phyloP scores from a whole-genome alignment of 441 rosid species.

The Syzygium malaccense region DNA sequence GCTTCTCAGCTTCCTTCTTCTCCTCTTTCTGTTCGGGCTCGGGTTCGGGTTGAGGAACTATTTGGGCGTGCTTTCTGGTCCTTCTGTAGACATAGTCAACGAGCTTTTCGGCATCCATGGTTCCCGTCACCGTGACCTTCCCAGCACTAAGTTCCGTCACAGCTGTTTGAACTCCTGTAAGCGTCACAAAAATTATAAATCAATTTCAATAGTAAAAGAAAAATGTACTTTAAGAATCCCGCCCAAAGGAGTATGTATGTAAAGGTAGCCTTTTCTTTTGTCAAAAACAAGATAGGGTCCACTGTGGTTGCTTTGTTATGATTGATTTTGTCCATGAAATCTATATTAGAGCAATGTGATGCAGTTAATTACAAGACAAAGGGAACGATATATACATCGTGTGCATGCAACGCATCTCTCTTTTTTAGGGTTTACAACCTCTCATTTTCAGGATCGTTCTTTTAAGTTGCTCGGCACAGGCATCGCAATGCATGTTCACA shows the following conservation, averaged over 20 bases:
- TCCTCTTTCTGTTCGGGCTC: constrained; percentile 24
- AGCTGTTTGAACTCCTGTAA: constrained; percentile 72
- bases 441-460: constrained; percentile 86
- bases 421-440: constrained; percentile 27
- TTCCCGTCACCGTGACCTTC: constrained; percentile 80
- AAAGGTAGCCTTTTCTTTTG: background rate
- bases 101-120: constrained; percentile 70
- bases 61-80: constrained; percentile 73
- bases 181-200: background rate
- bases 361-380: background rate
- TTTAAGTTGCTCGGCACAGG: constrained; percentile 88
- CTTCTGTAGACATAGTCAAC: constrained; percentile 75
- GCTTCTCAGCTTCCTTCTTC: constrained; percentile 25
- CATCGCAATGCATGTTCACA: constrained; percentile 87
- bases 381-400: background rate
- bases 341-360: background rate
- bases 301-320: background rate
- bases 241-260: background rate
- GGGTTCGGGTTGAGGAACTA: constrained; percentile 62
- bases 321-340: background rate
- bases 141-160: constrained; percentile 51
- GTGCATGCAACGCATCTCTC: background rate
- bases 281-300: background rate
- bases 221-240: background rate
- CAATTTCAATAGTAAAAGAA: background rate